Evolutionary conservation across 768 basidiomycete genomes (phyloP).

Genomic region (Lentinula guzmanii): DNA sequence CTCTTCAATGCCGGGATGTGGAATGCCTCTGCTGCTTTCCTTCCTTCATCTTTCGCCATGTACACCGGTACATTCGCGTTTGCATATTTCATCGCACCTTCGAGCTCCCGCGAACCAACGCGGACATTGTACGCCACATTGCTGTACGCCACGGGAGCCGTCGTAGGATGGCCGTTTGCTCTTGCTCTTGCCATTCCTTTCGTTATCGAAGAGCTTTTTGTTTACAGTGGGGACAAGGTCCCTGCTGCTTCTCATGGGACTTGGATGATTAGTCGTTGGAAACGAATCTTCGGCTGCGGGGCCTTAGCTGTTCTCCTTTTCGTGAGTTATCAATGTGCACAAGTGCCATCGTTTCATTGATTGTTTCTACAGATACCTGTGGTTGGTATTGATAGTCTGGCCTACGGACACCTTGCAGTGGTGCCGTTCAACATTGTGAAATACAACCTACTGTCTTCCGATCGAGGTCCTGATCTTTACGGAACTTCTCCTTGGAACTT

Average conservation of each 20-base stretch:
- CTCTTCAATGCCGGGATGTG: constrained; percentile 91
- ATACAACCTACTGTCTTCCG: constrained; percentile 85
- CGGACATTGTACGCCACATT: constrained; percentile 63
- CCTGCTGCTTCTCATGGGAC: constrained; percentile 30
- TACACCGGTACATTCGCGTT: constrained; percentile 78
- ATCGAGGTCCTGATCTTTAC: constrained; percentile 87
- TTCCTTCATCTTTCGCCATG: constrained; percentile 96
- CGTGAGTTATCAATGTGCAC: constrained; percentile 31
- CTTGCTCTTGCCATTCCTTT: constrained; percentile 84
- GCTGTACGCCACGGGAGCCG: constrained; percentile 72
- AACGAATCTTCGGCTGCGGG: constrained; percentile 47
- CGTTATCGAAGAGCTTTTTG: constrained; percentile 82
- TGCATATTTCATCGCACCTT: constrained; percentile 58
- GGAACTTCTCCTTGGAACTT: constrained; percentile 86
- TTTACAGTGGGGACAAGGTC: constrained; percentile 65
- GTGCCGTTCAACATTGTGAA: constrained; percentile 91
- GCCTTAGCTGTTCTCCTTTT: constrained; percentile 54
- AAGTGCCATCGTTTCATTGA: neutral
- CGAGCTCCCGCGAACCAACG: constrained; percentile 43
- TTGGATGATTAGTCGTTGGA: constrained; percentile 64
- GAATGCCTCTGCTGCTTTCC: constrained; percentile 85
- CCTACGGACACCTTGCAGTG: constrained; percentile 73
- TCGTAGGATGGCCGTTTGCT: constrained; percentile 98
- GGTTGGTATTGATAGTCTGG: constrained; percentile 74
- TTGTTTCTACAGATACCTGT: constrained; percentile 64